Evolutionary conservation across 805 yeast genomes (phyloP), one percentile per base, ranked within the genome.

Genomic region (Cyberlindnera euphorbiae): DNA sequence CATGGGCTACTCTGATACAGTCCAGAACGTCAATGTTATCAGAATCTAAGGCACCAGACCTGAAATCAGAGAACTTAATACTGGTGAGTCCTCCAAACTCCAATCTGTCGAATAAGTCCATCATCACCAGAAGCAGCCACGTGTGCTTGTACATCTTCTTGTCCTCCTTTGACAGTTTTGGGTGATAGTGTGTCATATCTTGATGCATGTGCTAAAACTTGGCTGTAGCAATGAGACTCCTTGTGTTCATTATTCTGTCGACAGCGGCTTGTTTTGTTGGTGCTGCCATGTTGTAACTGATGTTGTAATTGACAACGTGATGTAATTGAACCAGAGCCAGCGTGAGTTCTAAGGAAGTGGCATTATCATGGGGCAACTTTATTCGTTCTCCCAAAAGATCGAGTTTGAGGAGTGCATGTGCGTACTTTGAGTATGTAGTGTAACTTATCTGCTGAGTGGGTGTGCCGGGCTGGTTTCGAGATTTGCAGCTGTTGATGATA

Each of bases 61-160:
- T 18, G n/a, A 32, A 32, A 16, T 32, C 30, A 3, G 21, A 8
- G 5, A 24, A 8, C 13, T 10, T 22, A 11, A 34, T 10, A 8
- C 28, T 29, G 14, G 37, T 26, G 13, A 34, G 13, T 11, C 22
- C 21, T 17, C 37, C 37, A 8, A 28, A 12, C 26, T 34, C 37
- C 8, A 34, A n/a, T 6, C 28, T 22, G 24, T 34, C 32, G 16
- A 34, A 10, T 5, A 24, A n/a, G 15, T 34, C 37, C 24, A 34
- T 17, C 17, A 23, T 5, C 8, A 35, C 32, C 11, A 35, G 32
- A 7, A 24, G n/a, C 16, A 28, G 26, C 33, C 38, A 35, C 16
- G 25, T 30, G 30, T 35, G 26, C 26, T 35, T 30, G 30, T 29
- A 34, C 37, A 34, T 28, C 13, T 8, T 16, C 9, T 16, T 23